Evolutionary conservation across 345 rosid genomes (phyloP), one percentile per base, ranked within the genome.

Genomic region (Abelmoschus esculentus): DNA sequence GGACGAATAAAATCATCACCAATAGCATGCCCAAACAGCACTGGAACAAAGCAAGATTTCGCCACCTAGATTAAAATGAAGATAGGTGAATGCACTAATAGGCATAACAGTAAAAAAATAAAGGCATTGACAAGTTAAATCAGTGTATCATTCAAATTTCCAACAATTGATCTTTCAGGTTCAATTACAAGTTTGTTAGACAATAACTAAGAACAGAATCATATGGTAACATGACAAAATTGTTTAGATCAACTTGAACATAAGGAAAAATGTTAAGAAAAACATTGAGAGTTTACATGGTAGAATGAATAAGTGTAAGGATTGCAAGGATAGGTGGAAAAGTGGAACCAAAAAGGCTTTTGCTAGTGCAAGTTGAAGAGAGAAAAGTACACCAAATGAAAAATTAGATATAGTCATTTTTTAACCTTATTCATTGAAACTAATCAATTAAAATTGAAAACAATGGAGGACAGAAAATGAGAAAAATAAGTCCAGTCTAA

Each of bases 1-100:
- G 99, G 96, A 60, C 73, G 88, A 69, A 91, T 91, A 74, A 93
- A 93, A 77, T 93, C 95, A 82, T 93, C 99, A 73, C 80, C 90
- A 68, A 62, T 74, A 49, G 89, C 99, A 86, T 93, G 99, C 59
- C 99, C 99, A 87, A 91, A 86, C 75, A 93, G 82, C 73, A 73
- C 99, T 7, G 99, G 99, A 74, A 93, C 96, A 77, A 89, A 89
- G 83, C 87, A 77, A 74, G 86, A 82, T 63, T 86, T 81, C 40
- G 97, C 98, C 72, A 86, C 91, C 98, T 93, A 71, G 17, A 79
- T 75, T 26, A 63, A 66, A 50, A 70, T 72, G 29, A 47, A 60
- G 61, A 42, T 54, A 40, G 40, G 40, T 42, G 57, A 44, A 42
- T 49, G 22, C 6, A 44, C 40, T 8, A 47, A 18, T 31, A 66